phyloP scores from a whole-genome alignment of 192 early-diverging fungal genomes.

The Rhizoclosmatium globosum region DNA sequence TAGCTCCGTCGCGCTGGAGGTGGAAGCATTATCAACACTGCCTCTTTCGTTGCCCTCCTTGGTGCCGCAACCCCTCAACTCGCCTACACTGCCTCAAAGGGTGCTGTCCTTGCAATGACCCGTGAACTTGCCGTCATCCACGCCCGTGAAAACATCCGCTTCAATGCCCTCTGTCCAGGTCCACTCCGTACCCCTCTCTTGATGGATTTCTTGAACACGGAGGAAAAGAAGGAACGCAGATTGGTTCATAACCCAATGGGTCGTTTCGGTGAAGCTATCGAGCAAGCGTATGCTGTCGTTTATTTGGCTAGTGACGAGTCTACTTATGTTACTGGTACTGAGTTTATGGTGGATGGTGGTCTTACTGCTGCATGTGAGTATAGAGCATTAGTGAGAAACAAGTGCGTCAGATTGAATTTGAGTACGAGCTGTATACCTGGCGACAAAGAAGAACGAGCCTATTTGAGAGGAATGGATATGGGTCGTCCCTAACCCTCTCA shows the following conservation, averaged over 20 bases:
- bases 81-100: conserved; percentile 89
- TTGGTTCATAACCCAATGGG: conserved; percentile 85
- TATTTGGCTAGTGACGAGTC: conserved; percentile 85
- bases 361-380: conserved; percentile 75
- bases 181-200: conserved; percentile 80
- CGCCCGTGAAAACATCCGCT: conserved; percentile 85
- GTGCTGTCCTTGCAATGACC: conserved; percentile 85
- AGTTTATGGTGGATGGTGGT: conserved; percentile 85
- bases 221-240: conserved; percentile 83
- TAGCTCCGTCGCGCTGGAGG: conserved; percentile 73
- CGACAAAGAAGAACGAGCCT: background rate
- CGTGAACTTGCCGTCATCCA: conserved; percentile 85
- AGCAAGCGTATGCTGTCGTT: conserved; percentile 82
- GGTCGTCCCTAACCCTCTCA: background rate
- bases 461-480: background rate
- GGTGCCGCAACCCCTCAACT: conserved; percentile 87
- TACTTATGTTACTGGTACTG: conserved; percentile 81
- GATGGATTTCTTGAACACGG: conserved; percentile 85
- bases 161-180: conserved; percentile 85
- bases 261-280: conserved; percentile 88
- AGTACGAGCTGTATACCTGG: no score
- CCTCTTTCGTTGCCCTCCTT: conserved; percentile 79
- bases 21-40: conserved; percentile 85
- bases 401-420: no score
- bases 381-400: conserved; percentile 19